phyloP scores from a whole-genome alignment of 108 stramenopile species.

The Cyclotella sp. region DNA sequence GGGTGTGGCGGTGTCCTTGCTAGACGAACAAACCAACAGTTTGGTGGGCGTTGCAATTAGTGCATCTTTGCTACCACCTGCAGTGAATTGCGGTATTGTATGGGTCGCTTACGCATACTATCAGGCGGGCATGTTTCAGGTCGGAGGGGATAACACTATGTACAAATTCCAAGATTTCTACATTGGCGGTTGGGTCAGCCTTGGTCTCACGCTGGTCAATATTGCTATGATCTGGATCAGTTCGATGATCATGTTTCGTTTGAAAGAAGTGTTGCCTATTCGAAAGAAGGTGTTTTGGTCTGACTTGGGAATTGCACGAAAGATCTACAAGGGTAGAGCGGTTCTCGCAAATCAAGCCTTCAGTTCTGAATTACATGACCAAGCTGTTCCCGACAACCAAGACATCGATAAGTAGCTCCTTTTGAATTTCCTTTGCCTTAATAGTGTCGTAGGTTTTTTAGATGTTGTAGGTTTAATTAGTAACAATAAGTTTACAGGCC shows the following conservation, averaged over 20 bases:
- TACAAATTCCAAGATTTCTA: not conserved
- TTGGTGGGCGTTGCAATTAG: conserved; percentile 86
- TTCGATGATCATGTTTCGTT: conserved; percentile 31
- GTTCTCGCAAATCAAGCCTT: conserved; percentile 4
- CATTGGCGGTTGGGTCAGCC: not conserved
- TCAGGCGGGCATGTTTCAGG: not conserved
- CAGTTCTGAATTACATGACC: not conserved
- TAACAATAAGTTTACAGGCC: too few relatives aligned
- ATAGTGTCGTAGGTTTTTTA: too few relatives aligned
- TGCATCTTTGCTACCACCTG: conserved; percentile 89
- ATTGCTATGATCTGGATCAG: conserved; percentile 23
- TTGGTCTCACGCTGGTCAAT: conserved; percentile 31
- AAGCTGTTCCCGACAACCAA: not conserved
- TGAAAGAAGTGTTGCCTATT: conserved; percentile 44
- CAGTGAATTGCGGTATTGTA: conserved; percentile 49
- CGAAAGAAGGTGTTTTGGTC: conserved; percentile 45
- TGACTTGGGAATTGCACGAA: conserved; percentile 35
- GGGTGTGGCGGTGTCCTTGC: conserved; percentile 84
- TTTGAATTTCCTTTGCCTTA: too few relatives aligned
- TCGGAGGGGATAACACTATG: not conserved
- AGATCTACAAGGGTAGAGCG: conserved; percentile 31
- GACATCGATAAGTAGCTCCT: not conserved
- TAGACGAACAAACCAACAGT: conserved; percentile 77
- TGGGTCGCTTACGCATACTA: not conserved
- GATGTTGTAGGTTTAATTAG: too few relatives aligned